Evolutionary conservation across 495 filamentous ascomycete species (phyloP), one percentile per base, ranked within the genome.

Genomic region (Daldinia concentrica): DNA sequence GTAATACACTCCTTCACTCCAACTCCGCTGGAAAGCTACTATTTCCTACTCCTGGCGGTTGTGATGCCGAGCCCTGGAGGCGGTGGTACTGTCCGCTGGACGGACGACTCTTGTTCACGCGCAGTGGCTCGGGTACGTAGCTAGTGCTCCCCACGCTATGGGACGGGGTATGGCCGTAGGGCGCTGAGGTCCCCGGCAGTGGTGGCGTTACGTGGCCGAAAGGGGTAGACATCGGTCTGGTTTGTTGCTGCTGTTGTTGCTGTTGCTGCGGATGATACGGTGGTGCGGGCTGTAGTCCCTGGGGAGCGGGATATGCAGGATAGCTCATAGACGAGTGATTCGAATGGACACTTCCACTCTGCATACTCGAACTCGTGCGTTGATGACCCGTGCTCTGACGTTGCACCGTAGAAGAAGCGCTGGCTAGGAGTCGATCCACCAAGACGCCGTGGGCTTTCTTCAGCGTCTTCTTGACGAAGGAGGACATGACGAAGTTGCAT

Each of bases 391-490:
- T 5, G 32, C 32, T 36, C 17, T 39, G 30, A n/a, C 19, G 30
- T 8, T 24, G 55, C 29, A 55, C 62, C 11, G 64, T 30, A 8
- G 62, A 26, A 14, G 62, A 26, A 17, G 57, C 41, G 48, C 62
- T 70, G 3, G 68, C 74, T 15, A 90, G 80, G 19, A 94, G 79
- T 5, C 88, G 79, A 24, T 89, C 87, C 1, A 93, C 90, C 37
- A 95, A 82, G 3, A 84, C 80, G 15, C 81, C 82, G 69, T 93
- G 90, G 1, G 90, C 84, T 66, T 90, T 90, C 74, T 91, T 91
- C 24, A 93, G 82, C 24, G 90, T 93, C 76, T 86, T 87, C 82
- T 91, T 93, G 43, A 94, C 90, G 73, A 94, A 93, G 9, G 81
- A 76, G 0, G 88, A 85, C 81, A 93, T 85, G 66, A 92, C 79